Percentiles rank a stretch among this genome's conserved stretches.
Conservation (phyloP, 768 basidiomycete genomes). For the Tricholoma hemisulphureum region DNA sequence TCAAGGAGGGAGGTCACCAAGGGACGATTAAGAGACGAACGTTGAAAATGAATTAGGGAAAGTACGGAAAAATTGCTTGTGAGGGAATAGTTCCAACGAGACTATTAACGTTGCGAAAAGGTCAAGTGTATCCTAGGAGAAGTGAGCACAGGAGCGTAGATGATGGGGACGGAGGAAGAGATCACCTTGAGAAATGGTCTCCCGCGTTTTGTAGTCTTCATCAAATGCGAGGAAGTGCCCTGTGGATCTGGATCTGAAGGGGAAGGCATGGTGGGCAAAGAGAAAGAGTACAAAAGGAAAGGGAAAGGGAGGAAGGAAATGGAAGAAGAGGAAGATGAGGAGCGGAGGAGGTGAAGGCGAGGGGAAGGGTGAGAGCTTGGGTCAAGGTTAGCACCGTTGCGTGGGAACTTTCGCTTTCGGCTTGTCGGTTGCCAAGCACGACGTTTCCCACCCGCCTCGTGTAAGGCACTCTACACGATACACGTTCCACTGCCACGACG, state of each 20-base stretch:
- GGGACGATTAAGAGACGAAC: conserved; percentile 47
- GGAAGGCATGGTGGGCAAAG: conserved; percentile 32
- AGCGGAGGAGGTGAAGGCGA: conserved; percentile 18
- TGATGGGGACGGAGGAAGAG: conserved; percentile 11
- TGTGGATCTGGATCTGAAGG: conserved; percentile 46
- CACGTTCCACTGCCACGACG: too few relatives aligned
- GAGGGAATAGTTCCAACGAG: conserved; percentile 81
- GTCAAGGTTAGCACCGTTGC: conserved; percentile 32
- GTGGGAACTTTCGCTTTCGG: conserved; percentile 16
- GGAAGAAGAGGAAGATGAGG: conserved; percentile 27
- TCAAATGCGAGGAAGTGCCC: conserved; percentile 85
- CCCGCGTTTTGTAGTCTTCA: conserved; percentile 97
- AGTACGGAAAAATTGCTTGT: conserved; percentile 95
- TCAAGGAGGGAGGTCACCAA: conserved; percentile 11
- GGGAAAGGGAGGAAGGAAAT: conserved; percentile 31
- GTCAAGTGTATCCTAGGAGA: conserved; percentile 88
- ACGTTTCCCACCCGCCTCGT: conserved; percentile 44
- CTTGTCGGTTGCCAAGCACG: conserved; percentile 43
- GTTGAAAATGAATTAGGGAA: conserved; percentile 95
- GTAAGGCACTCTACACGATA: too few relatives aligned
- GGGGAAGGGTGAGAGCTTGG: conserved; percentile 28
- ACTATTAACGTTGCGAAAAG: conserved; percentile 96
- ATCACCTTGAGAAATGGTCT: conserved; percentile 88
- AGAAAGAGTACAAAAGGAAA: conserved; percentile 47
- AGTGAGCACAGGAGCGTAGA: not conserved